Evolutionary conservation across 2,329 filamentous ascomycete genomes (phyloP).

Genomic region (Coniochaeta sp.): DNA sequence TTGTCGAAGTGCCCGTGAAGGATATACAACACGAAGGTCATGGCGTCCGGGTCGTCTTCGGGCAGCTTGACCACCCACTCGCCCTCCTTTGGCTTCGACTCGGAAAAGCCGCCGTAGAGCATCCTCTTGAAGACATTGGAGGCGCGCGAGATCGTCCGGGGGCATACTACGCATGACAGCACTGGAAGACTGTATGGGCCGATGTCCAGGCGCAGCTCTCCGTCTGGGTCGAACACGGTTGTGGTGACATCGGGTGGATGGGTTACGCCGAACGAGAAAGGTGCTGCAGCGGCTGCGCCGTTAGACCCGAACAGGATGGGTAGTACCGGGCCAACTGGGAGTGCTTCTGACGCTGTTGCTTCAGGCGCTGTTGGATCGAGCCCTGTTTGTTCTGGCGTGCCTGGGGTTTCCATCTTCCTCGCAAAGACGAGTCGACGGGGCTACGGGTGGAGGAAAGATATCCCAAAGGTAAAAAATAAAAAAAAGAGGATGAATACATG

Average conservation of each 20-base stretch:
- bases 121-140: conserved; percentile 21
- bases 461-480: too few species aligned
- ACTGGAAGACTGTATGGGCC: not conserved
- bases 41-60: conserved; percentile 20
- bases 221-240: conserved; percentile 9
- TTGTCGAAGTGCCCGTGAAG: conserved; percentile 20
- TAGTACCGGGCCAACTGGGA: too few species aligned
- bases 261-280: too few species aligned
- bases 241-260: not conserved
- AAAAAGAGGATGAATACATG: too few species aligned
- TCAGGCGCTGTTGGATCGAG: too few species aligned
- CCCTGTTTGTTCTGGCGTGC: too few species aligned
- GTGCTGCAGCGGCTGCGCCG: too few species aligned
- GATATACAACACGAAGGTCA: conserved; percentile 22
- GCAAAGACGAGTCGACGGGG: too few species aligned
- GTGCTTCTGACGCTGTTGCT: too few species aligned
- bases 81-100: conserved; percentile 10
- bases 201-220: conserved; percentile 9
- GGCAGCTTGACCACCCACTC: conserved; percentile 22
- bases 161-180: conserved; percentile 17
- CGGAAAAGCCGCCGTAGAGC: conserved; percentile 20
- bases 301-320: too few species aligned
- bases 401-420: too few species aligned
- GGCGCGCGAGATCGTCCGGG: conserved; percentile 17
- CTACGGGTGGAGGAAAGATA: too few species aligned